phyloP scores from a whole-genome alignment of 2,329 filamentous ascomycete genomes.

The Fusarium camptoceras region DNA sequence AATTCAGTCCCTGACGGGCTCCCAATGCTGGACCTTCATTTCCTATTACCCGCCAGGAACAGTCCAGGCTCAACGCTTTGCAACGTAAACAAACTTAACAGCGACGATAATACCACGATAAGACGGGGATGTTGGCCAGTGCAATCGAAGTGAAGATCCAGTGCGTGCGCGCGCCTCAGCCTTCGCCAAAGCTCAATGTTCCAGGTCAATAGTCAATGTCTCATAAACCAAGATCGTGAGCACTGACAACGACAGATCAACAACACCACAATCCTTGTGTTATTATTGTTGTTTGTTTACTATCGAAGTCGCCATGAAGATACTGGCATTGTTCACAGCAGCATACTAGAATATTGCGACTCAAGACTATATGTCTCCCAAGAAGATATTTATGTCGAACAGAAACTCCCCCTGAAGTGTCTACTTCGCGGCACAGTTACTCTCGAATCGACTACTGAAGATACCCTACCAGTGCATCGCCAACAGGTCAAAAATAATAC shows the following conservation, averaged over 20 bases:
- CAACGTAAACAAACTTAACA: slow-evolving; percentile 25
- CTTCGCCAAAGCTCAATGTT: slow-evolving; percentile 34
- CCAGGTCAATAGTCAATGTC: slow-evolving; percentile 37
- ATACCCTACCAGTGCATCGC: slow-evolving; percentile 15
- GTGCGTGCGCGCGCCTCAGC: slow-evolving; percentile 33
- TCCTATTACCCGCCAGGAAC: slow-evolving; percentile 31
- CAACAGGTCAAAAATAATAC: slow-evolving; percentile 16
- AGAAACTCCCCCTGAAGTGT: not conserved
- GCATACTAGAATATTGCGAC: not conserved
- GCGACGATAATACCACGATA: slow-evolving; percentile 16
- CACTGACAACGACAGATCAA: slow-evolving; percentile 26
- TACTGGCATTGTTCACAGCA: slow-evolving; percentile 15
- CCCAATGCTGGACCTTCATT: slow-evolving; percentile 41
- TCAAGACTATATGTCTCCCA: not conserved
- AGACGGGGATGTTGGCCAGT: slow-evolving; percentile 22
- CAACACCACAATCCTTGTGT: slow-evolving; percentile 15
- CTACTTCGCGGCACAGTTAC: not conserved
- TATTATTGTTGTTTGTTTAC: slow-evolving; percentile 46
- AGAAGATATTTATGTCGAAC: not conserved
- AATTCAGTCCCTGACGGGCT: slow-evolving; percentile 34
- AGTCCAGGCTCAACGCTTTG: slow-evolving; percentile 32
- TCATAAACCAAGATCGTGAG: slow-evolving; percentile 33
- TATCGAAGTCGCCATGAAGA: slow-evolving; percentile 21
- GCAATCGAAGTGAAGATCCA: slow-evolving; percentile 27
- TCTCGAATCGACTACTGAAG: not conserved